Base-by-base conservation (phyloP, 768 basidiomycete genomes). In the Podaxis rugospora region DNA sequence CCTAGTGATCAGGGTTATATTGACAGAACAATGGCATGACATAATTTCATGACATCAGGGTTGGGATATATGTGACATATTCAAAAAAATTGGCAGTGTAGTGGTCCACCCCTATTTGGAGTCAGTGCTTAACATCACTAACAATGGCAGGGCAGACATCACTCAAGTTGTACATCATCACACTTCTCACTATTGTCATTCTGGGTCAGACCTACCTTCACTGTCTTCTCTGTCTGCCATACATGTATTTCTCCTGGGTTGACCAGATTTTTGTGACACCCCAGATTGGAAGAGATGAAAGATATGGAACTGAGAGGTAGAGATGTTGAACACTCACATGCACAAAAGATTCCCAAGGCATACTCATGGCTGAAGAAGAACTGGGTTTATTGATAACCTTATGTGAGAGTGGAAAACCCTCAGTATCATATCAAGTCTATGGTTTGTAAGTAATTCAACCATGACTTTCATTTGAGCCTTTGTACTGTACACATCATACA, bases 201-300 rank as follows among this genome's bases (percentile, higher is more conserved):
- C 79, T 70, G 0, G 63, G 69, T 2, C 64, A 74, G 51, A 32
- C 73, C 2, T 76, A 75, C 63, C 66, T 75, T 4, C 65, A 71
- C 54, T n/a, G 73, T 14, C 77, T 89, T 1, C 74, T 89, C 10
- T 78, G 81, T 13, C 74, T 88, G 6, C 88, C 88, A 0, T 77
- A 81, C 5, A 68, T 89, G 16, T 90, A 90, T 67, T 87, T 87
- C 69, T 81, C 83, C 3, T 79, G 88, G 1, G 87, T 89, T 9
- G 79, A 82, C 2, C 76, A 82, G 27, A 78, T 89, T 36, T 88
- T 88, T 55, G 81, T 84, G 62, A 84, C 80, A 88, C 40, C 68
- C 88, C 47, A 85, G 80, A 54, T 74, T 80, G 63, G 80, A 80
- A 5, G 85, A 89, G 59, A 75, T 89, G 27, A 74, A 79, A 49